Base-by-base conservation (phyloP, 2,329 filamentous ascomycete genomes). In the Claviceps sp. region DNA sequence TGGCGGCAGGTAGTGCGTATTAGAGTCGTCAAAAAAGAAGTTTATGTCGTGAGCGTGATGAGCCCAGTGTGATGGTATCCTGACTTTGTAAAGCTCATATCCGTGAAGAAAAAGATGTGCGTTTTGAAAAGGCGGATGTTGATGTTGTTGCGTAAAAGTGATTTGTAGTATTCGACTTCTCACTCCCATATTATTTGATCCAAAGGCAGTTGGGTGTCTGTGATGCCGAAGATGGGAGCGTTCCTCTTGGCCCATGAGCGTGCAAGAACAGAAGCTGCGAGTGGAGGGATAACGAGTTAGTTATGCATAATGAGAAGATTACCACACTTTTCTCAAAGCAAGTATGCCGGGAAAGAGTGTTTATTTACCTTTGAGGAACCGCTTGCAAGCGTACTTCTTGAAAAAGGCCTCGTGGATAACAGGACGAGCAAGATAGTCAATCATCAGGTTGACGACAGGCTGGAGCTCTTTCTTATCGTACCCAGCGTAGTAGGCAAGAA, bases 381-480 rank as follows among this genome's bases (percentile, higher is more conserved):
- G 96, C 77, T 97, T 98, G 80, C 88, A 95, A 52, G 93, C 93
- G 68, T 98, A 98, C 72, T 98, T 98, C 80, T 95, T 95, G 78
- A 96, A 97, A 77, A 98, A 96, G 40, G 93, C 94, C 67, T 97
- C 91, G 64, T 98, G 93, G 44, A 84, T 80, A 51, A 96, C 86
- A 26, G 91, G 93, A 13, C 87, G 83, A 54, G 86, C 86, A 41
- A 98, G 84, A 67, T 98, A 98, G 68, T 98, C 90, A 55, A 98
- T 82, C 90, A 98, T 96, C 55, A 97, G 78, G 61, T 85, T 79
- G 64, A 95, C 88, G 42, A 97, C 87, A 11, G 91, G 91, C 67
- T 91, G 81, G 60, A 98, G 89, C 70, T 98, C 88, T 47, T 91
- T 82, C 68, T 97, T 91, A 2, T 79, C 85, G 69, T 97, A 98